Percentiles rank a stretch among this genome's conserved stretches.
Evolutionary conservation across 306 rosid genomes (phyloP).

Genomic region (Hippophae gyantsensis): DNA sequence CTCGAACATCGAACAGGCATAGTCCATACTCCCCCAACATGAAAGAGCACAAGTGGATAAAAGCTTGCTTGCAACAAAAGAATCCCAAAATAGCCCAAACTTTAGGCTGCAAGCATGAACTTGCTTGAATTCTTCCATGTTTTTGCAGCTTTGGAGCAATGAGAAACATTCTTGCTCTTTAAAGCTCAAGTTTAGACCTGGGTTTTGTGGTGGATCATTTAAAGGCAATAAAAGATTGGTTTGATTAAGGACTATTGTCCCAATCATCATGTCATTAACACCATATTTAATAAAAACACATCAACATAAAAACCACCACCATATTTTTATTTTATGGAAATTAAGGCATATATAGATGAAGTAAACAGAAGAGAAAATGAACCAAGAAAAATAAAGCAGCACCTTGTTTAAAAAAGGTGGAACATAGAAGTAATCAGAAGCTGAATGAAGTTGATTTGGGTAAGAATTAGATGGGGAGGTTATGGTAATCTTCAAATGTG

Average conservation of each 20-base stretch:
- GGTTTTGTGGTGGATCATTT: constrained; percentile 31
- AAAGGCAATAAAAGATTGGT: constrained; percentile 36
- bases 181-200: constrained; percentile 34
- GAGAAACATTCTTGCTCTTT: constrained; percentile 52
- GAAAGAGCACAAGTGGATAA: constrained; percentile 63
- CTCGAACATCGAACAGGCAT: constrained; percentile 75
- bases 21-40: constrained; percentile 84
- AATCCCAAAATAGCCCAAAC: constrained; percentile 49
- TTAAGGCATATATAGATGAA: constrained; percentile 5
- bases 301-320: constrained; percentile 10
- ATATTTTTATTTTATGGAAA: constrained; percentile 2
- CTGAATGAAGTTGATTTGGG: background rate
- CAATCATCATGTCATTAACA: constrained; percentile 47
- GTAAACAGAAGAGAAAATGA: background rate
- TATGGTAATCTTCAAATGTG: constrained; percentile 4
- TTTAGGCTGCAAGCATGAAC: constrained; percentile 60
- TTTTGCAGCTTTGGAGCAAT: constrained; percentile 54
- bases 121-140: constrained; percentile 59
- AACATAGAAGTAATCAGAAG: constrained; percentile 1
- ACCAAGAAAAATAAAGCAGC: background rate
- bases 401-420: background rate
- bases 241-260: constrained; percentile 70
- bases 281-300: constrained; percentile 32
- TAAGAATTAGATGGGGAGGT: constrained; percentile 1
- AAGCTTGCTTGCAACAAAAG: constrained; percentile 58